phyloP scores from a whole-genome alignment of 2,329 filamentous ascomycete species.

The Talaromyces sp. region DNA sequence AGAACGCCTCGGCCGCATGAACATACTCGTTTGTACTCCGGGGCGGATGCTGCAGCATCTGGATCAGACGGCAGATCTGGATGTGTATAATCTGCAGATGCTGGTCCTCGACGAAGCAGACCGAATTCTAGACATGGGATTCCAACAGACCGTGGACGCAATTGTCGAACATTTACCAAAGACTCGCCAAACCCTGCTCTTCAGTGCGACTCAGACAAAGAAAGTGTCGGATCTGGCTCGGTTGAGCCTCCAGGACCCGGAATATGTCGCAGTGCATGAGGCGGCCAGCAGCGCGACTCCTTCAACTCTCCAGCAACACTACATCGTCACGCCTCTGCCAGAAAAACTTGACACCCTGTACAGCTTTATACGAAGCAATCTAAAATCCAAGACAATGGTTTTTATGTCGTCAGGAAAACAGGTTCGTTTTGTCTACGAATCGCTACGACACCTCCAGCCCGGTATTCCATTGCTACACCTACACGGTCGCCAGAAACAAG shows the following conservation, averaged over 20 bases:
- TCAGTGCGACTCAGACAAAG: constrained; percentile 93
- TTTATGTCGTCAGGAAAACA: constrained; percentile 95
- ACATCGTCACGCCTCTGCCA: constrained; percentile 74
- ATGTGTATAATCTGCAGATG: constrained; percentile 85
- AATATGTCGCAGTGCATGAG: constrained; percentile 93
- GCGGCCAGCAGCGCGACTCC: constrained; percentile 74
- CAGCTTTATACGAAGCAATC: constrained; percentile 83
- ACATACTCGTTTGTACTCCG: constrained; percentile 92
- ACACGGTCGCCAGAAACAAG: constrained; percentile 89
- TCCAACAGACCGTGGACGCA: constrained; percentile 82
- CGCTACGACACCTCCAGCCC: constrained; percentile 85
- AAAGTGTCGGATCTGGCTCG: constrained; percentile 87
- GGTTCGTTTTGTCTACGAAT: constrained; percentile 91
- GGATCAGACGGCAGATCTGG: constrained; percentile 85
- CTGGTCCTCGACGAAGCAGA: constrained; percentile 94
- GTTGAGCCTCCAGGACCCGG: constrained; percentile 79
- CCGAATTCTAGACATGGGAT: constrained; percentile 96
- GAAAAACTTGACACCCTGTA: constrained; percentile 90
- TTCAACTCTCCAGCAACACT: constrained; percentile 79
- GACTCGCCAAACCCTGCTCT: constrained; percentile 82
- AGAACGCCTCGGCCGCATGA: constrained; percentile 82
- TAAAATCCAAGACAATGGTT: constrained; percentile 91
- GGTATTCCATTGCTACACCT: constrained; percentile 90
- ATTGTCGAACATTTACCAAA: constrained; percentile 86
- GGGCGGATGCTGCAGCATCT: constrained; percentile 93